Evolutionary conservation across 257 asterid species (phyloP).

Genomic region (Solanum dulcamara): DNA sequence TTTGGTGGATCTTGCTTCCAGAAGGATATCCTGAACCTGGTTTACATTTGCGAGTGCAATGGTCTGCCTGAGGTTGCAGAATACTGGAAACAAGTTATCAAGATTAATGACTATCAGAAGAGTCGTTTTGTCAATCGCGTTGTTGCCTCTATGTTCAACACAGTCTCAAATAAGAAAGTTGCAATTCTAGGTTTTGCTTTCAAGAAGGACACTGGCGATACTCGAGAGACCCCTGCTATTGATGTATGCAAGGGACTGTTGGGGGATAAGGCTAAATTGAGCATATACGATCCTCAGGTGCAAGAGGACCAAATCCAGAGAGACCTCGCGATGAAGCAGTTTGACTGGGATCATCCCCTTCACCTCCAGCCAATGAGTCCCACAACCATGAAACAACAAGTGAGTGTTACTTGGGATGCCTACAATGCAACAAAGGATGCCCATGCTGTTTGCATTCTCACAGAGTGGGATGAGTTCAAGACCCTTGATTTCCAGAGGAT

Average conservation of each 20-base stretch:
- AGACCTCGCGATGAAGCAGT: conserved; percentile 74
- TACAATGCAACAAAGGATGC: conserved; percentile 70
- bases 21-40: conserved; percentile 78
- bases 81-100: conserved; percentile 85
- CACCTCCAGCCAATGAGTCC: conserved; percentile 91
- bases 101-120: conserved; percentile 79
- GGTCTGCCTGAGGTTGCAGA: conserved; percentile 84
- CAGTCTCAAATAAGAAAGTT: conserved; percentile 73
- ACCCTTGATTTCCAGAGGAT: conserved; percentile 65
- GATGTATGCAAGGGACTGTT: conserved; percentile 82
- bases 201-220: conserved; percentile 81
- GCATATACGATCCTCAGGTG: conserved; percentile 87
- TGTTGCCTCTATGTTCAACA: conserved; percentile 76
- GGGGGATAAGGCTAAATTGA: conserved; percentile 65
- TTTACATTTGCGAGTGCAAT: conserved; percentile 82
- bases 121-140: conserved; percentile 68
- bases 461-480: conserved; percentile 92
- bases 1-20: conserved; percentile 92
- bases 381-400: conserved; percentile 61
- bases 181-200: conserved; percentile 77
- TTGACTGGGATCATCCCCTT: conserved; percentile 89
- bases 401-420: conserved; percentile 59
- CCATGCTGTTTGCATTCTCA: conserved; percentile 68
- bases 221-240: conserved; percentile 79
- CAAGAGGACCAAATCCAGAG: conserved; percentile 79